Percentiles rank a stretch among this genome's conserved stretches.
These are phyloP conservation scores for Cystofilobasidium bisporidii DNA, from an alignment of 768 basidiomycete species.

Conservation along the genomic window DNA sequence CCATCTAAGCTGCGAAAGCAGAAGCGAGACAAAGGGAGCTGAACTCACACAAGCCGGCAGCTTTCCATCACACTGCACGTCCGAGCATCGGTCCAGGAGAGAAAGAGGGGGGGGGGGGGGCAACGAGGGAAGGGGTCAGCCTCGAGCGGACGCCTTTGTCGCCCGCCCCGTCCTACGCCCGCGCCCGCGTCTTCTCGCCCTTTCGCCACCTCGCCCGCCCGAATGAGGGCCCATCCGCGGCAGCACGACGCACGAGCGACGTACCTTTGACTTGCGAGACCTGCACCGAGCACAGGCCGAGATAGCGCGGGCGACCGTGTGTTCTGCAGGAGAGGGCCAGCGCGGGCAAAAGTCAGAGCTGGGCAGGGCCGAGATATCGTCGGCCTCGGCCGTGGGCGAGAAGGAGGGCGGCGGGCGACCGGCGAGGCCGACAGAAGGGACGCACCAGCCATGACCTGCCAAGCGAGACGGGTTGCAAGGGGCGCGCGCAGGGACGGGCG, in stretches of 20 bases:
- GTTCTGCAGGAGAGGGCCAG: background rate
- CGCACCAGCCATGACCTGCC: background rate
- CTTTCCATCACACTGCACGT: slow-evolving; percentile 39
- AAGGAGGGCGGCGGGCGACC: background rate
- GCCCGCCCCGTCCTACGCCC: no score
- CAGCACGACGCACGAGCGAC: background rate
- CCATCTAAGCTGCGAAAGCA: background rate
- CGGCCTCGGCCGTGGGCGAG: slow-evolving; percentile 1
- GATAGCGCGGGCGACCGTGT: slow-evolving; percentile 36
- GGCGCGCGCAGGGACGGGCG: no score
- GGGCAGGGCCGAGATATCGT: background rate
- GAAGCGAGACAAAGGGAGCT: background rate
- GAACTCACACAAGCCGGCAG: slow-evolving; percentile 38
- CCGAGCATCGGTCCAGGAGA: no score
- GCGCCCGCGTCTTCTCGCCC: background rate
- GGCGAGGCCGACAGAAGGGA: background rate
- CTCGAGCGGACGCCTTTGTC: background rate
- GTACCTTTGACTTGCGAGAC: slow-evolving; percentile 36
- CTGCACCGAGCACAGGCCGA: slow-evolving; percentile 40
- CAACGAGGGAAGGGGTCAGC: background rate
- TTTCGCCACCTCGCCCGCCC: background rate
- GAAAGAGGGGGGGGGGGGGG: background rate
- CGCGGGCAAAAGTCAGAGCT: background rate
- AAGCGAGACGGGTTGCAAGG: no score
- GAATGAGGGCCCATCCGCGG: background rate